phyloP scores from a whole-genome alignment of 1,284 basidiomycete genomes.

The Cutaneotrichosporon cyanovorans region DNA sequence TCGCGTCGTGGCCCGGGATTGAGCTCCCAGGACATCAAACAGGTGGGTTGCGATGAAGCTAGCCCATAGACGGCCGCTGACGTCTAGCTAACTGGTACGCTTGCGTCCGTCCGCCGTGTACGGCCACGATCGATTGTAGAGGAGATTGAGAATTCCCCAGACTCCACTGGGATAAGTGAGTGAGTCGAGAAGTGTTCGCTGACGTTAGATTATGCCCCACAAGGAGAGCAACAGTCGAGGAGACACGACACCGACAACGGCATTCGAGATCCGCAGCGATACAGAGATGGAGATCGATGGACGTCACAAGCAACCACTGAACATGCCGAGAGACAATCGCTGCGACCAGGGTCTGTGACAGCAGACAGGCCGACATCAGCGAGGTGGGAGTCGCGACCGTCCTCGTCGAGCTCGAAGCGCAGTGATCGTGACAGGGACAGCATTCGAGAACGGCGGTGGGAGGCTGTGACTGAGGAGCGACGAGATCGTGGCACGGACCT shows the following conservation, averaged over 20 bases:
- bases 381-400: conserved; percentile 1
- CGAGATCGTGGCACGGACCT: too few relatives aligned
- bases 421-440: not conserved
- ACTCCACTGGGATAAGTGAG: not conserved
- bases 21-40: not conserved
- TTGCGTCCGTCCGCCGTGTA: conserved; percentile 3
- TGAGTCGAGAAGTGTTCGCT: not conserved
- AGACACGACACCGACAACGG: not conserved
- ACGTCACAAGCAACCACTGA: not conserved
- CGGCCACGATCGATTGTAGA: conserved; percentile 1
- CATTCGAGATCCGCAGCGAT: not conserved
- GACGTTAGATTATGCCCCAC: not conserved
- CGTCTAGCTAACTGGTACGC: conserved; percentile 5
- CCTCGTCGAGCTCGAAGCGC: not conserved
- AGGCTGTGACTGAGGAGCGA: too few relatives aligned
- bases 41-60: not conserved
- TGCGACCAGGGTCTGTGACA: too few relatives aligned
- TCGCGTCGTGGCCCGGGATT: conserved; percentile 1
- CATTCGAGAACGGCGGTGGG: too few relatives aligned
- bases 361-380: not conserved
- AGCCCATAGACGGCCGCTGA: not conserved
- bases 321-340: not conserved
- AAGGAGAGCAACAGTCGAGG: not conserved
- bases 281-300: not conserved
- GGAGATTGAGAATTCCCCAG: conserved; percentile 2